Evolutionary conservation across 2,329 filamentous ascomycete genomes (phyloP), one percentile per base, ranked within the genome.

Genomic region (Colletotrichum higginsianum): DNA sequence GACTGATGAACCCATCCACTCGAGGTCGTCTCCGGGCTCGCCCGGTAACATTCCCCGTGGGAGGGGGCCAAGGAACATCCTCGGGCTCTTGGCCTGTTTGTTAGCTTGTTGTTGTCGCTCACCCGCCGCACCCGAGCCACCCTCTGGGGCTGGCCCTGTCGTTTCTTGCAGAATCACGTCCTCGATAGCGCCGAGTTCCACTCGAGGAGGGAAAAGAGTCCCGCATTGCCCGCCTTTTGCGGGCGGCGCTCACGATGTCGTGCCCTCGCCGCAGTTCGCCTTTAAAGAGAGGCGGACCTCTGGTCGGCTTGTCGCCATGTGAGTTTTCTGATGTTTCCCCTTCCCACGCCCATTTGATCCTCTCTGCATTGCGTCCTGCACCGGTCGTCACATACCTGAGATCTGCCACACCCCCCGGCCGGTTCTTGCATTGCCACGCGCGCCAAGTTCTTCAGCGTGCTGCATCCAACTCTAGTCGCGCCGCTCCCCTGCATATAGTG

Each of bases 181-280:
- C 38, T 23, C n/a, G 44, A 44, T 44, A 42, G 55, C 55, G 55
- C 55, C 55, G 55, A 58, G 55, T 58, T 57, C 55, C 55, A 58
- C 55, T 5, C 26, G 55, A 13, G 13, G 9, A 38, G 35, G 35
- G 35, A 38, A 26, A 12, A 7, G 16, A 42, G 38, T 40, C 35
- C 55, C 55, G 38, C 55, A 44, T 15, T 30, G 55, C 38, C 55
- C 21, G 38, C 55, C 21, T 5, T 40, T 40, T 15, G 55, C 13
- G 15, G 38, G 38, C 38, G 55, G 40, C 4, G 40, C 38, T 58
- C 38, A 44, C 21, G 55, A 42, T n/a, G 38, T 26, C 44, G 23
- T 44, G 11, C 40, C 35, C n/a, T 16, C 38, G 38, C 15, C 44
- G 55, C 35, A 18, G n/a, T 44, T 13, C 21, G 38, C 38, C 35